These are phyloP conservation scores for Eleusine coracana DNA, from an alignment of 176 grass and related monocot genomes.

Conservation along the genomic window DNA sequence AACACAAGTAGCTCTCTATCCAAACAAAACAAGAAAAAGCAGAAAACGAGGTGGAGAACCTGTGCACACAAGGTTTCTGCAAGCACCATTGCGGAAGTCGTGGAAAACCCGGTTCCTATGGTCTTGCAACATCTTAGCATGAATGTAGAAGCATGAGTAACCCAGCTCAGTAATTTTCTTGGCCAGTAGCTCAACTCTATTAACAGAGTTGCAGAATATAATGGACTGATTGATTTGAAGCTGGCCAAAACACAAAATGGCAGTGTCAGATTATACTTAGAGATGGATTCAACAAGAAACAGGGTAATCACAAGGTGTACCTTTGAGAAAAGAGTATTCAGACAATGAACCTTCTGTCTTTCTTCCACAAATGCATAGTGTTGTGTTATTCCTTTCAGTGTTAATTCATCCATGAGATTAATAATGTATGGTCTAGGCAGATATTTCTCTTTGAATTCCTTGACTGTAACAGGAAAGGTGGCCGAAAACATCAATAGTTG, in stretches of 20 bases:
- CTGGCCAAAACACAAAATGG: conserved; percentile 42
- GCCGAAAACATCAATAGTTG: conserved; percentile 83
- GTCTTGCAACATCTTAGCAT: conserved; percentile 97
- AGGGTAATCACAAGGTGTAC: conserved; percentile 20
- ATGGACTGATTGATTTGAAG: conserved; percentile 95
- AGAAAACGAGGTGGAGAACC: conserved; percentile 42
- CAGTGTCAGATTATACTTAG: conserved; percentile 31
- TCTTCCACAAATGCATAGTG: conserved; percentile 78
- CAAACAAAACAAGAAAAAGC: neutral
- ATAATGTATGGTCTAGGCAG: conserved; percentile 69
- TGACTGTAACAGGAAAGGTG: conserved; percentile 72
- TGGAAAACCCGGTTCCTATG: conserved; percentile 92
- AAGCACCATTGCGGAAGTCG: conserved; percentile 96
- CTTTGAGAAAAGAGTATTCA: conserved; percentile 69
- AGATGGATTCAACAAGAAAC: conserved; percentile 7
- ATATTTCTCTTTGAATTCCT: conserved; percentile 75
- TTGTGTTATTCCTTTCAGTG: conserved; percentile 69
- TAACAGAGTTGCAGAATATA: conserved; percentile 97
- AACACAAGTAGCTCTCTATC: neutral
- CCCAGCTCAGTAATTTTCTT: conserved; percentile 94
- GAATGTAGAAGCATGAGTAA: conserved; percentile 97
- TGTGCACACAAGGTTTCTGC: conserved; percentile 95
- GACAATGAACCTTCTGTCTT: conserved; percentile 69
- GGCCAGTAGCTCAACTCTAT: conserved; percentile 85
- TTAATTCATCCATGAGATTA: conserved; percentile 80